A percentile compares a stretch with the other conserved stretches of the same genome.
phyloP scores from a whole-genome alignment of 768 basidiomycete species.

The Holtermannia corniformis region DNA sequence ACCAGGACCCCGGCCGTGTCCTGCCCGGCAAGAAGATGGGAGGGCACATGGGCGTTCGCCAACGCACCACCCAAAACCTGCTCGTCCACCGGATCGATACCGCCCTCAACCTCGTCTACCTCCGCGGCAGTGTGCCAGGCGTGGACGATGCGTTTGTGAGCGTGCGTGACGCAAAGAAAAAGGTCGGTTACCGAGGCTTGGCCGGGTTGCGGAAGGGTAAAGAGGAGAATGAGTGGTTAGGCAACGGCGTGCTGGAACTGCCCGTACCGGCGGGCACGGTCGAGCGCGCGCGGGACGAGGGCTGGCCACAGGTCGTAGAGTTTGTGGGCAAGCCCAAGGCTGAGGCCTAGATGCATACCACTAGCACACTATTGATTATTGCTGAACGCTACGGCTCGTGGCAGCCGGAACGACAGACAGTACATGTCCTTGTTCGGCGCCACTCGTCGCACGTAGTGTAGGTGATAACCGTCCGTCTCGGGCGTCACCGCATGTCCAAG shows the following conservation, averaged over 20 bases:
- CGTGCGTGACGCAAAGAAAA: conserved; percentile 83
- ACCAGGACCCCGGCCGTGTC: conserved; percentile 85
- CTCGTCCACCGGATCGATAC: conserved; percentile 80
- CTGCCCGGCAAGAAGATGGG: conserved; percentile 99
- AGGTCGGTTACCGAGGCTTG: conserved; percentile 64
- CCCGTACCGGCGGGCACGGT: conserved; percentile 87
- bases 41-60: conserved; percentile 77
- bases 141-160: conserved; percentile 77
- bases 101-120: conserved; percentile 73
- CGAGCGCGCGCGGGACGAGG: conserved; percentile 43
- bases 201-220: conserved; percentile 40
- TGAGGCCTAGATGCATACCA: neutral
- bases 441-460: conserved; percentile 80
- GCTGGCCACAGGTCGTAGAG: conserved; percentile 28
- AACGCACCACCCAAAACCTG: conserved; percentile 77
- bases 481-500: conserved; percentile 52
- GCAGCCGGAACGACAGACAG: conserved; percentile 78
- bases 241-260: conserved; percentile 59
- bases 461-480: conserved; percentile 24
- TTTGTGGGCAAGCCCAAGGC: conserved; percentile 19
- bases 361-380: neutral
- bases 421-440: conserved; percentile 98
- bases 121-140: conserved; percentile 86
- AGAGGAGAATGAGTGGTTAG: conserved; percentile 29
- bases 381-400: conserved; percentile 45